A percentile compares a stretch with the other conserved stretches of the same genome.
These are phyloP conservation scores for Chlamydomonas sp. DNA, from an alignment of 139 green algal species.

Conservation along the genomic window DNA sequence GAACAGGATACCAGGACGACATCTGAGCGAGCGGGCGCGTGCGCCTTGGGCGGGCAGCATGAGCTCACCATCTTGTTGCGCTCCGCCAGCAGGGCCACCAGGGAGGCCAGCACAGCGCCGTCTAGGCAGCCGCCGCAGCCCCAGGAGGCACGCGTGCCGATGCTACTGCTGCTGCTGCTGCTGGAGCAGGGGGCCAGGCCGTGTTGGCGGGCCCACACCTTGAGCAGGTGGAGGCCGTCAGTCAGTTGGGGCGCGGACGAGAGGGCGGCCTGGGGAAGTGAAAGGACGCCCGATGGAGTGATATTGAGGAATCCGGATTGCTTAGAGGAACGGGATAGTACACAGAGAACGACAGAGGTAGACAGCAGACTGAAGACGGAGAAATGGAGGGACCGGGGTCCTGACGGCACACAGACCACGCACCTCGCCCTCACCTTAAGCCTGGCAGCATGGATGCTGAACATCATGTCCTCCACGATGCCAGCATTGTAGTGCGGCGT, in stretches of 20 bases:
- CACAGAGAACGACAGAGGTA: no score
- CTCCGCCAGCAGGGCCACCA: slow-evolving; percentile 68
- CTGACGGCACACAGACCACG: background rate
- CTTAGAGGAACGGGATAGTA: no score
- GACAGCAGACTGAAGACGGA: no score
- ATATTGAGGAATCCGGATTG: background rate
- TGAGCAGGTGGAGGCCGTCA: slow-evolving; percentile 74
- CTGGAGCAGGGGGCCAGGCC: slow-evolving; percentile 24
- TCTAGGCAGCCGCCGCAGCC: slow-evolving; percentile 62
- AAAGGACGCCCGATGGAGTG: background rate
- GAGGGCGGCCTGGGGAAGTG: slow-evolving; percentile 32
- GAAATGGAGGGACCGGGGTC: background rate
- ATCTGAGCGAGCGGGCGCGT: background rate
- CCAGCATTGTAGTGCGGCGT: slow-evolving; percentile 82
- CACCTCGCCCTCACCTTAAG: background rate
- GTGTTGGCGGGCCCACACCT: slow-evolving; percentile 74
- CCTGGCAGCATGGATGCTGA: slow-evolving; percentile 36
- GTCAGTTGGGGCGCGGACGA: slow-evolving; percentile 33
- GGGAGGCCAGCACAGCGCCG: slow-evolving; percentile 61
- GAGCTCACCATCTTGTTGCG: slow-evolving; percentile 61
- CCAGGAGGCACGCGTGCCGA: background rate
- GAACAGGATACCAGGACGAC: no score
- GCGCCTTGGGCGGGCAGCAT: no score
- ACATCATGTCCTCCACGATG: slow-evolving; percentile 70
- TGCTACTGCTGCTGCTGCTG: background rate